phyloP scores from a whole-genome alignment of 2,329 filamentous ascomycete genomes.

The Diaporthe sp. region DNA sequence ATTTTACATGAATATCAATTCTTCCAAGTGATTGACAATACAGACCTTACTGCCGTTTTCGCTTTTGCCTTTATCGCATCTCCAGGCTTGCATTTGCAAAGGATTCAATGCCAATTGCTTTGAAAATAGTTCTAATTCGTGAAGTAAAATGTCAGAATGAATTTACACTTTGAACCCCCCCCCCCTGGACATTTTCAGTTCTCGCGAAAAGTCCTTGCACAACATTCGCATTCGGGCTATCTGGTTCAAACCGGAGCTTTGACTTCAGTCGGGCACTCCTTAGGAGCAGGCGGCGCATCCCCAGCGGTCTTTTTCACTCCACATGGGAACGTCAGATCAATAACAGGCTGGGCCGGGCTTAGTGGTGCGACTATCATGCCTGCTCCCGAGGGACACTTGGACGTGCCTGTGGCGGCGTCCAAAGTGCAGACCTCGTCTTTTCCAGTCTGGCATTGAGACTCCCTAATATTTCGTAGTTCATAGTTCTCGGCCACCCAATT shows the following conservation, averaged over 20 bases:
- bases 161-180: not conserved
- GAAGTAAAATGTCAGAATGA: not conserved
- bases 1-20: no score
- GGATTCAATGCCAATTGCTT: no score
- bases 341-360: conserved; percentile 21
- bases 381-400: not conserved
- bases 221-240: not conserved
- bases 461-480: conserved; percentile 65
- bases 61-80: no score
- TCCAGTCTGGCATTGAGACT: conserved; percentile 63
- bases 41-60: no score
- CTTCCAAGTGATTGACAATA: no score
- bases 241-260: not conserved
- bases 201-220: no score
- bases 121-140: no score
- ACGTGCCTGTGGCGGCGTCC: not conserved
- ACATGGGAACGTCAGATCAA: conserved; percentile 12
- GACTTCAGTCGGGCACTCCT: not conserved
- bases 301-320: not conserved
- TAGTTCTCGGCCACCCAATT: conserved; percentile 67
- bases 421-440: conserved; percentile 64
- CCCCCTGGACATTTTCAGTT: no score
- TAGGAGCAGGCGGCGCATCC: not conserved
- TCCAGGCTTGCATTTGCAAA: not conserved
- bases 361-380: not conserved